phyloP scores from a whole-genome alignment of 208 protist genomes.

The Endotrypanum monterogeii region DNA sequence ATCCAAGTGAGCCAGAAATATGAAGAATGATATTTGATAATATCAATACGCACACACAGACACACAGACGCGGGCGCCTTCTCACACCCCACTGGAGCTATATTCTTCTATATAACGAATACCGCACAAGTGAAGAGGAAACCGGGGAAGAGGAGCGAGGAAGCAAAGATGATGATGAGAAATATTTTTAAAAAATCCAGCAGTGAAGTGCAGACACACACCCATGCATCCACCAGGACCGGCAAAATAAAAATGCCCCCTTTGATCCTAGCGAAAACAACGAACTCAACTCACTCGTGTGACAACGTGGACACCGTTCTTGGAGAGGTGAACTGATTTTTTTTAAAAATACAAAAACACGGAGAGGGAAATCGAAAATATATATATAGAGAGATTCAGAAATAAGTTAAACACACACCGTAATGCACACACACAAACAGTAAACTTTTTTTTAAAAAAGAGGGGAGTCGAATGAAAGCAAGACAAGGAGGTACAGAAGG shows the following conservation, averaged over 20 bases:
- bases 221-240: neutral
- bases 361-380: no score
- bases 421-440: neutral
- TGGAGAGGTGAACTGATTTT: neutral
- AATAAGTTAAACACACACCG: no score
- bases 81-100: no score
- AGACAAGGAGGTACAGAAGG: neutral
- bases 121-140: neutral
- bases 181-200: neutral
- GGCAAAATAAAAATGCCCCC: neutral
- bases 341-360: neutral
- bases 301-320: neutral
- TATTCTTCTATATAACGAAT: no score
- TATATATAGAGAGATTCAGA: no score
- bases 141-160: neutral
- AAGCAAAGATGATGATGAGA: constrained; percentile 2
- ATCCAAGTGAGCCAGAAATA: no score
- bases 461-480: neutral
- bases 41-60: no score
- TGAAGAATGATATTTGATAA: no score
- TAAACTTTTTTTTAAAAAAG: no score
- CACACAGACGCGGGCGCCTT: no score
- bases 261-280: no score
- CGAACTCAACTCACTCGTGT: neutral
- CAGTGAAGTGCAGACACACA: neutral